Conservation (phyloP, 176 grass and related monocot genomes). For the Aegilops tauschii region DNA sequence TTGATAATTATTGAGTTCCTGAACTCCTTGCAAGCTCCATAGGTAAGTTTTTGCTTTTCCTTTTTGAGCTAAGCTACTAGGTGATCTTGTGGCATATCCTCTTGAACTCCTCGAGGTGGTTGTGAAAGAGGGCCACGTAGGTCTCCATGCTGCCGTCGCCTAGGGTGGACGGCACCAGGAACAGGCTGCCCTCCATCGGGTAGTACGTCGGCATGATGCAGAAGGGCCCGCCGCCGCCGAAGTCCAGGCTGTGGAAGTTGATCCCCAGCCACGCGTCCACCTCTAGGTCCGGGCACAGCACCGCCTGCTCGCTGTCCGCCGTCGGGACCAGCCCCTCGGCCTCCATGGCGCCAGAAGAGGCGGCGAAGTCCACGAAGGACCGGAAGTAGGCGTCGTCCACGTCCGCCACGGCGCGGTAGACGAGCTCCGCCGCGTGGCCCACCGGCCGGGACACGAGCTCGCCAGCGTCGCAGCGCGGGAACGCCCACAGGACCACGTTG, state of each 20-base stretch:
- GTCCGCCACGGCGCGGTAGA: conserved; percentile 9
- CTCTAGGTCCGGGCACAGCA: conserved; percentile 37
- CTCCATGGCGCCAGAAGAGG: conserved; percentile 30
- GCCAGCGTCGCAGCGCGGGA: not conserved
- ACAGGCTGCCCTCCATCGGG: conserved; percentile 15
- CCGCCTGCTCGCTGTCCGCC: conserved; percentile 20
- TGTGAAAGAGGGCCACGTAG: conserved; percentile 13
- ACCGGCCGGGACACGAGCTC: conserved; percentile 13
- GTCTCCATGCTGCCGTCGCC: conserved; percentile 11
- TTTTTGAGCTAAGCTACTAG: no score
- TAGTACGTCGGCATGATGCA: conserved; percentile 22
- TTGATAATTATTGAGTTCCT: no score
- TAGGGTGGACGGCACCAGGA: conserved; percentile 13
- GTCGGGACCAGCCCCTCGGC: conserved; percentile 17
- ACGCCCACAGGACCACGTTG: conserved; percentile 51
- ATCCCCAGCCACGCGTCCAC: conserved; percentile 45
- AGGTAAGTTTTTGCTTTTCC: no score
- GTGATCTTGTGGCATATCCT: not conserved
- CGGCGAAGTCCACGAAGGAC: conserved; percentile 11
- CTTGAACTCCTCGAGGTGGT: not conserved
- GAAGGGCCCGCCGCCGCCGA: conserved; percentile 16
- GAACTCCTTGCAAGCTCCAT: no score
- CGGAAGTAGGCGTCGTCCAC: conserved; percentile 33
- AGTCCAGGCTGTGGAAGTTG: conserved; percentile 32
- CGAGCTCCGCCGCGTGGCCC: not conserved